Conservation (phyloP, 306 rosid genomes). For the Casuarina glauca region DNA sequence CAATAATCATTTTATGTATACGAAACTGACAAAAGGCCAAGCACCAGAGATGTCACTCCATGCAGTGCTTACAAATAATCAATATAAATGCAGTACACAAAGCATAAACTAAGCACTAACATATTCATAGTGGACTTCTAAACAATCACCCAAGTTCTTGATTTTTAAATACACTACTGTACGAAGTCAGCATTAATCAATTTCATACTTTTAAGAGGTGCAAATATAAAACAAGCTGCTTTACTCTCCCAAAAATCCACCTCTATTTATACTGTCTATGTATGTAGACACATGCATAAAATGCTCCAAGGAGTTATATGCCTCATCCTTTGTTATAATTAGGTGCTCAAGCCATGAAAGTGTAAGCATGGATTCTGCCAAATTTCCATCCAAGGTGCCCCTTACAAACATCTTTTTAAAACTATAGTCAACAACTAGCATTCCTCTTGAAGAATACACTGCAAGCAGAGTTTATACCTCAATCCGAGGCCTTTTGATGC, state of each 20-base stretch:
- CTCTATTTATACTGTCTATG: background rate
- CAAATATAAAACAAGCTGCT: background rate
- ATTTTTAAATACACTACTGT: background rate
- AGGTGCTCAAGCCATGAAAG: background rate
- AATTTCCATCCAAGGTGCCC: background rate
- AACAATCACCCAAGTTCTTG: background rate
- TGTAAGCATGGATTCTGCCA: background rate
- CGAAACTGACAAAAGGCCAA: background rate
- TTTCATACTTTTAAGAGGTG: background rate
- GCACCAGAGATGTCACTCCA: background rate
- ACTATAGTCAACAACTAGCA: background rate
- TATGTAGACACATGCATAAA: no score
- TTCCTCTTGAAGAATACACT: constrained; percentile 4
- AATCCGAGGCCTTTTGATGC: constrained; percentile 60
- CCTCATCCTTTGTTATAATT: background rate
- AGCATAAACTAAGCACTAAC: background rate
- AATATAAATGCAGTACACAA: background rate
- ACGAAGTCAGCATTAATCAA: background rate
- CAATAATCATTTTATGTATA: background rate
- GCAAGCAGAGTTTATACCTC: constrained; percentile 53
- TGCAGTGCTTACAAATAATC: background rate
- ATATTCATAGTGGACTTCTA: background rate
- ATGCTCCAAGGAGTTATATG: background rate
- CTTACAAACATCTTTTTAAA: background rate
- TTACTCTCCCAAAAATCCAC: background rate